A percentile compares a stretch with the other conserved stretches of the same genome.
phyloP scores from a whole-genome alignment of 495 filamentous ascomycete genomes.

The Penicillium egyptiacum region DNA sequence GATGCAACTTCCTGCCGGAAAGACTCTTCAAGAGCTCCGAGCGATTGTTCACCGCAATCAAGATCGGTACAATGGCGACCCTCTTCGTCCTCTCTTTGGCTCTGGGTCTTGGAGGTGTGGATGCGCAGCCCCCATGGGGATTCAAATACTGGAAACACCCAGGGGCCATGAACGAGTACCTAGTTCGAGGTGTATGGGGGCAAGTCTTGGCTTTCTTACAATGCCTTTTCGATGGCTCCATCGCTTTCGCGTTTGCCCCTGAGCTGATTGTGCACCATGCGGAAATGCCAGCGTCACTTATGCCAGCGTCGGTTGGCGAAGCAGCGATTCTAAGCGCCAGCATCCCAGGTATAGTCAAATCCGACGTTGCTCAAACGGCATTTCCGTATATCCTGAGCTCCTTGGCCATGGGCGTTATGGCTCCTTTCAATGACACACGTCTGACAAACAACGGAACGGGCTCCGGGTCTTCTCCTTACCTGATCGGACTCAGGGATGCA shows the following conservation, averaged over 20 bases:
- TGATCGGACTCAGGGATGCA: slow-evolving; percentile 42
- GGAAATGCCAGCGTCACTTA: slow-evolving; percentile 43
- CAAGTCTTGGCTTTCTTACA: slow-evolving; percentile 69
- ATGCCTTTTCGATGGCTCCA: slow-evolving; percentile 56
- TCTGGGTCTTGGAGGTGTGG: slow-evolving; percentile 67
- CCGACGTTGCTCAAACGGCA: slow-evolving; percentile 37
- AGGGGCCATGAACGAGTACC: slow-evolving; percentile 66
- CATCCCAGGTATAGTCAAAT: slow-evolving; percentile 22
- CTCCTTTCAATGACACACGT: slow-evolving; percentile 53
- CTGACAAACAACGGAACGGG: slow-evolving; percentile 52
- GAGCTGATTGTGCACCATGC: slow-evolving; percentile 55
- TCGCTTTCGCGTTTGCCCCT: slow-evolving; percentile 56
- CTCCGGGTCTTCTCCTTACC: slow-evolving; percentile 42
- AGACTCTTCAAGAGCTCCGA: slow-evolving; percentile 78
- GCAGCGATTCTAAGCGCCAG: slow-evolving; percentile 12
- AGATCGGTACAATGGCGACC: slow-evolving; percentile 73
- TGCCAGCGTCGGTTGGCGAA: slow-evolving; percentile 35
- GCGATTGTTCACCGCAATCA: slow-evolving; percentile 73
- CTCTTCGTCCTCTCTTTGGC: slow-evolving; percentile 68
- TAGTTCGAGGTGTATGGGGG: slow-evolving; percentile 59
- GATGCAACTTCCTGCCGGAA: slow-evolving; percentile 78
- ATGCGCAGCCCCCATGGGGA: slow-evolving; percentile 62
- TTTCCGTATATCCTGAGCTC: slow-evolving; percentile 63
- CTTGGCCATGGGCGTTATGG: slow-evolving; percentile 56
- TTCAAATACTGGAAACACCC: slow-evolving; percentile 76